Evolutionary conservation across 495 filamentous ascomycete species (phyloP).

Genomic region (Lasiosphaeria hispida): DNA sequence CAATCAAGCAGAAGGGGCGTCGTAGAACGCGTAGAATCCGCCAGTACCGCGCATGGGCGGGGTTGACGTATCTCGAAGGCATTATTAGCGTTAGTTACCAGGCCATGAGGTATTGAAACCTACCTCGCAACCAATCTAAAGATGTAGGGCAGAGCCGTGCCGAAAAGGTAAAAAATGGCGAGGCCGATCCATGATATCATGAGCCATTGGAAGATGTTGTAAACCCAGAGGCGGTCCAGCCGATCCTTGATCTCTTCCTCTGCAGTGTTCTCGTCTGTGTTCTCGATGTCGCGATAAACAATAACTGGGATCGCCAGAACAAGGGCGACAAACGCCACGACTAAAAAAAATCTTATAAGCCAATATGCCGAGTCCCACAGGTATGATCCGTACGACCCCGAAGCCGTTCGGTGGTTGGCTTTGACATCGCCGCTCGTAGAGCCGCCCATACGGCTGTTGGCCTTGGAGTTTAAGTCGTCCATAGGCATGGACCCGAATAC

Average conservation of each 20-base stretch:
- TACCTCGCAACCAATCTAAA: conserved; percentile 28
- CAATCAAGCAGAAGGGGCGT: conserved; percentile 21
- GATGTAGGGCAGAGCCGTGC: conserved; percentile 23
- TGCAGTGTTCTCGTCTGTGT: conserved; percentile 4
- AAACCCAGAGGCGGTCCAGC: conserved; percentile 13
- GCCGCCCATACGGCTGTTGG: no score
- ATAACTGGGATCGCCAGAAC: conserved; percentile 19
- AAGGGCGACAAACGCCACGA: conserved; percentile 12
- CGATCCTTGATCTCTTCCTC: conserved; percentile 8
- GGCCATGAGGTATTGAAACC: background rate
- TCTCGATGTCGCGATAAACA: conserved; percentile 8
- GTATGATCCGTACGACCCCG: no score
- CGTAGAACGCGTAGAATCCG: conserved; percentile 23
- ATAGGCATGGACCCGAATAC: no score
- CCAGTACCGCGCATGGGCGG: conserved; percentile 30
- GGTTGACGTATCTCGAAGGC: conserved; percentile 26
- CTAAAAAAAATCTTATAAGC: conserved; percentile 15
- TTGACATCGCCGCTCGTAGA: no score
- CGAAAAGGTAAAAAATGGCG: conserved; percentile 16
- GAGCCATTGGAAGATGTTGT: conserved; percentile 26
- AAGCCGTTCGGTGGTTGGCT: no score
- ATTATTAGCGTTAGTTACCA: background rate
- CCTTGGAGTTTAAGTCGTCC: no score
- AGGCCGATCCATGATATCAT: conserved; percentile 22
- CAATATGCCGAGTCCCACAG: background rate